Evolutionary conservation across 208 protist genomes (phyloP).

Genomic region (Trypanosomatidae sp.): DNA sequence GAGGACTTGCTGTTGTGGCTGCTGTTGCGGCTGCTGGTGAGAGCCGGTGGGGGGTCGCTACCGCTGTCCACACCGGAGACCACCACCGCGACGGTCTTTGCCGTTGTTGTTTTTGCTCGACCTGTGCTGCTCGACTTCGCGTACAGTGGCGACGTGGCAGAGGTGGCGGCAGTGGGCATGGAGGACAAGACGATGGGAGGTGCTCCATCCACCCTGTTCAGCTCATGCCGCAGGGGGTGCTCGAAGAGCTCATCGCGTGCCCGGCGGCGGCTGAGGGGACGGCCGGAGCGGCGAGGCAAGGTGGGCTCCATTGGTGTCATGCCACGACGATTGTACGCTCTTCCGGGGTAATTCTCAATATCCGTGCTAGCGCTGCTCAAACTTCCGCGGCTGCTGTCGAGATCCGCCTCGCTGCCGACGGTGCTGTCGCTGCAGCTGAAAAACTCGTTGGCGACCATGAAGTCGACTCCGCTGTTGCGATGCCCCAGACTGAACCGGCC

Average conservation of each 20-base stretch:
- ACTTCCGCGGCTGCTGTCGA: background rate
- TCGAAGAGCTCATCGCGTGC: conserved; percentile 4
- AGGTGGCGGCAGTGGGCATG: background rate
- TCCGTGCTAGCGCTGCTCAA: background rate
- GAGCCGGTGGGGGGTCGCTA: background rate
- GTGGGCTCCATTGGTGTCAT: background rate
- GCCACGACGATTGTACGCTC: background rate
- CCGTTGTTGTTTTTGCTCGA: background rate
- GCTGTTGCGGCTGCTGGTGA: background rate
- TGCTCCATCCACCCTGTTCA: background rate
- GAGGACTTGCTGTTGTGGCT: background rate
- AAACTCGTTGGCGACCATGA: conserved; percentile 21
- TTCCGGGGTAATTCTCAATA: background rate
- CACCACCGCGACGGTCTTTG: background rate
- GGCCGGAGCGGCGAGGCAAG: background rate
- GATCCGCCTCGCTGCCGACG: background rate
- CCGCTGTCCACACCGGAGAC: background rate
- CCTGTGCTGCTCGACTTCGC: background rate
- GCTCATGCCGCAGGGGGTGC: conserved; percentile 1
- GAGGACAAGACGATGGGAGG: background rate
- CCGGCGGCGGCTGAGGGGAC: conserved; percentile 7
- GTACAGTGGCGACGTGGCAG: background rate
- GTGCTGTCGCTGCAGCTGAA: conserved; percentile 16
- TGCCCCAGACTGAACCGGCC: background rate
- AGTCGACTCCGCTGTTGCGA: conserved; percentile 18